Base-by-base conservation (phyloP, 192 early-diverging fungal species). In the Oehlia diaphana region DNA sequence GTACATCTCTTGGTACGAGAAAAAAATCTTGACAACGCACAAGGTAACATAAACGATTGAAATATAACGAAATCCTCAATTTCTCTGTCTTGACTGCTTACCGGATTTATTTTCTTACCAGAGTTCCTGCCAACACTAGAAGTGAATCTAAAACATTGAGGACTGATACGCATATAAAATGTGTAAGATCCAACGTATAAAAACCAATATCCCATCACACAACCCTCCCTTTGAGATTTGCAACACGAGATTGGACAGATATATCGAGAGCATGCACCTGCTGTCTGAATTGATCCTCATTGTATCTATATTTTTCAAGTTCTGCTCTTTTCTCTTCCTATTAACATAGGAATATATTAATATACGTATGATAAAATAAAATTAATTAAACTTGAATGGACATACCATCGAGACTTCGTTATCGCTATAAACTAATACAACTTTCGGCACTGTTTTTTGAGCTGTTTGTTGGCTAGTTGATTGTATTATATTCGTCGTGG, bases 321-420 rank as follows among this genome's bases (percentile, higher is more conserved):
- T 42, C 79, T 19, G 87, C 86, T 21, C 87, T 69, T 75, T 84
- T 79, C 69, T 88, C 87, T 86, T 88, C 87, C 87, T 88, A 78
- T 23, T 44, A 58, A 58, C 13, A 78, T 72, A 28, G 37, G 80
- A 73, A 14, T 39, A 63, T 28, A 14, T 49, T 58, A 67, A 63
- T 58, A 70, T 14, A 71, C 19, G 23, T 61, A 65, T 12, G 4
- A 49, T 6, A 77, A 76, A 64, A 19, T 47, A 47, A 72, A 65
- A 73, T n/a, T 33, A 44, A 76, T 33, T 31, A 47, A 42, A 61
- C 23, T 31, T 21, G 69, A 16, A 12, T 37, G 65, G 21, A 19
- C 28, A 33, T 86, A 90, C 89, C 82, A 86, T 83, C 67, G 89
- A 90, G 3, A 88, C 76, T 71, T 88, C 87, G 37, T 84, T 85